Percentiles rank a stretch among this genome's conserved stretches.
These are phyloP conservation scores for Pneumocystis carinii DNA, from an alignment of 1,139 yeast species.

Conservation along the genomic window DNA sequence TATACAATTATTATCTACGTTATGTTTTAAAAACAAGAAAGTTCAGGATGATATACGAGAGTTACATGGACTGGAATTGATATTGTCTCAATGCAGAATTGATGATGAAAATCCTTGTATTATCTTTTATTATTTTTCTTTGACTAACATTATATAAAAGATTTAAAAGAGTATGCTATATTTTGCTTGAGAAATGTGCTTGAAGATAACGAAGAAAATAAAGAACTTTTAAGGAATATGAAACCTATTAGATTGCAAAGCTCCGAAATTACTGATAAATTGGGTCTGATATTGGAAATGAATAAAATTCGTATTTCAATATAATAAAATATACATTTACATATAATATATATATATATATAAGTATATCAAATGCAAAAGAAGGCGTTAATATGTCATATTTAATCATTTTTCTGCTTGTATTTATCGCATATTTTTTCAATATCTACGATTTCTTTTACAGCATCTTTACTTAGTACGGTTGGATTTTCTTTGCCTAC, in stretches of 20 bases:
- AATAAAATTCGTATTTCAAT: neutral
- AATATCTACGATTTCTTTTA: constrained; percentile 68
- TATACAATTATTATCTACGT: constrained; percentile 2
- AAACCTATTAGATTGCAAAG: neutral
- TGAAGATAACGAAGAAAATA: constrained; percentile 44
- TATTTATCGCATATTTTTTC: constrained; percentile 27
- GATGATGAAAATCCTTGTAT: constrained; percentile 72
- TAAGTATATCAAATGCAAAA: no score
- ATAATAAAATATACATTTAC: neutral
- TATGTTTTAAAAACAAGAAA: constrained; percentile 15
- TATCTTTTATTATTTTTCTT: neutral
- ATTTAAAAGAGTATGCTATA: constrained; percentile 68
- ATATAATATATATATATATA: neutral
- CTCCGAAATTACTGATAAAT: neutral
- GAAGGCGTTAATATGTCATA: neutral
- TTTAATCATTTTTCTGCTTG: constrained; percentile 5
- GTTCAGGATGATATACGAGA: constrained; percentile 57
- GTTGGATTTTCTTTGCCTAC: constrained; percentile 59
- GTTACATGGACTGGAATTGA: constrained; percentile 51
- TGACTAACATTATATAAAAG: constrained; percentile 7
- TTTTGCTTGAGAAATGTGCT: constrained; percentile 58
- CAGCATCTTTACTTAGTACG: constrained; percentile 60
- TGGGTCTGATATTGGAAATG: neutral
- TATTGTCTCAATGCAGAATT: constrained; percentile 67
- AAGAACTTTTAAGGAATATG: neutral